These are phyloP conservation scores for Porogramme epimiltina DNA, from an alignment of 1,284 basidiomycete species.

Conservation along the genomic window DNA sequence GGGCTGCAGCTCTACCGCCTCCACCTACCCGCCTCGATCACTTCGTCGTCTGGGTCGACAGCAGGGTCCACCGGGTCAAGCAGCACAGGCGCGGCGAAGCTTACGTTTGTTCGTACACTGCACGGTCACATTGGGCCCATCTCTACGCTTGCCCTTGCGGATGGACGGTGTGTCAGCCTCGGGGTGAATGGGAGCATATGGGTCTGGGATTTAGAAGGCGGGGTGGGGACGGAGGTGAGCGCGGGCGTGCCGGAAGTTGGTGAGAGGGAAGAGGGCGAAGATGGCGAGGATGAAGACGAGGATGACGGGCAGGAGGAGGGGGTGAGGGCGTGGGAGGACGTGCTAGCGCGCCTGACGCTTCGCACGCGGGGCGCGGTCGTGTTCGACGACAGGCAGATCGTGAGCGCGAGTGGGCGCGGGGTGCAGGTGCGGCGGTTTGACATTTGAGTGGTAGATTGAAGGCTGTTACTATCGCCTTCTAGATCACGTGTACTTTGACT, in stretches of 20 bases:
- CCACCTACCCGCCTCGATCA: slow-evolving; percentile 51
- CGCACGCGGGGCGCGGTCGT: slow-evolving; percentile 47
- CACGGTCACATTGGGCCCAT: slow-evolving; percentile 68
- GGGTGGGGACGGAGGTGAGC: slow-evolving; percentile 58
- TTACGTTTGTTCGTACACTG: slow-evolving; percentile 71
- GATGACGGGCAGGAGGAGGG: slow-evolving; percentile 1
- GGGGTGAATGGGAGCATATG: slow-evolving; percentile 71
- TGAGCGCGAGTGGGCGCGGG: slow-evolving; percentile 54
- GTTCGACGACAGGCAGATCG: slow-evolving; percentile 77
- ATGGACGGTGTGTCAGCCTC: slow-evolving; percentile 78
- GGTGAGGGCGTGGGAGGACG: slow-evolving; percentile 11
- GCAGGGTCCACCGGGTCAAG: too few species aligned
- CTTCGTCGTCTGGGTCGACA: slow-evolving; percentile 38
- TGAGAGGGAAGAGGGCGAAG: not conserved
- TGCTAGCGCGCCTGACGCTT: slow-evolving; percentile 6
- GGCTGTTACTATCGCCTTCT: too few species aligned
- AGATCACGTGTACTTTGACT: too few species aligned
- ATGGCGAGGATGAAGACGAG: not conserved
- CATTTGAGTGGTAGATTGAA: too few species aligned
- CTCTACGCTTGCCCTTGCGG: slow-evolving; percentile 68
- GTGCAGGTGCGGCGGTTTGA: slow-evolving; percentile 66
- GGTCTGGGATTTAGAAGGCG: slow-evolving; percentile 82
- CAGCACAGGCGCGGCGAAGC: slow-evolving; percentile 43
- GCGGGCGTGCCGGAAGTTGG: slow-evolving; percentile 9
- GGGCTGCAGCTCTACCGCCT: slow-evolving; percentile 75